Conservation (phyloP, 2,329 filamentous ascomycete species). For the Sporothrix inflata region DNA sequence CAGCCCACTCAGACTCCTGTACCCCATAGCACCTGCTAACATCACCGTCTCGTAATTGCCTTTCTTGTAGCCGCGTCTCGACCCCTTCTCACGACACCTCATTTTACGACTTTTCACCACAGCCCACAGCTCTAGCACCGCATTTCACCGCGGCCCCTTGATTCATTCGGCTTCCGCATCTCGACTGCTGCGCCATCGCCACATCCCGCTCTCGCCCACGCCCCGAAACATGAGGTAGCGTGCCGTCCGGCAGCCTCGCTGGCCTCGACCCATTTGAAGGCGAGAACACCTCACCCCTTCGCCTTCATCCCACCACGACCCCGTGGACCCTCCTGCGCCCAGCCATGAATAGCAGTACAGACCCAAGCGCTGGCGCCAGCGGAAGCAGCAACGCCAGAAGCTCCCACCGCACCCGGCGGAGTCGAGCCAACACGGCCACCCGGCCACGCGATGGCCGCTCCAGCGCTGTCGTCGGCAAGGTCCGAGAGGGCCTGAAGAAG, state of each 20-base stretch:
- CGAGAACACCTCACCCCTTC: neutral
- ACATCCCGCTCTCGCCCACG: neutral
- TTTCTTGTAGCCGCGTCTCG: constrained; percentile 2
- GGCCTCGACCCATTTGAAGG: constrained; percentile 2
- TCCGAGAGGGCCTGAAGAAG: constrained; percentile 49
- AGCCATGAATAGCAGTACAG: constrained; percentile 27
- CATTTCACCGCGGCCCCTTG: neutral
- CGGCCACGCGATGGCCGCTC: constrained; percentile 25
- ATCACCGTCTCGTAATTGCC: constrained; percentile 12
- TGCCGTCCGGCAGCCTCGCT: constrained; percentile 23
- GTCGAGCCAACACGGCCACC: constrained; percentile 20
- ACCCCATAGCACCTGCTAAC: constrained; percentile 3
- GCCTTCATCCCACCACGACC: neutral
- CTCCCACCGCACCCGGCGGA: constrained; percentile 18
- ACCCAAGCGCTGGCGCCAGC: constrained; percentile 20
- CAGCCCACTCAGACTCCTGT: constrained; percentile 1
- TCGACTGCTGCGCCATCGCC: neutral
- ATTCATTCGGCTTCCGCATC: too few relatives aligned
- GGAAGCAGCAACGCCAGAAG: constrained; percentile 7
- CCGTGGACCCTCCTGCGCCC: neutral
- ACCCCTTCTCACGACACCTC: neutral
- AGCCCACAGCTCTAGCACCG: neutral
- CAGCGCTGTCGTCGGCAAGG: constrained; percentile 35
- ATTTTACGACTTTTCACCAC: neutral
- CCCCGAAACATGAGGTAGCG: constrained; percentile 30